phyloP scores from a whole-genome alignment of 225 moss, liverwort and hornwort genomes.

The Pleurozium schreberi region DNA sequence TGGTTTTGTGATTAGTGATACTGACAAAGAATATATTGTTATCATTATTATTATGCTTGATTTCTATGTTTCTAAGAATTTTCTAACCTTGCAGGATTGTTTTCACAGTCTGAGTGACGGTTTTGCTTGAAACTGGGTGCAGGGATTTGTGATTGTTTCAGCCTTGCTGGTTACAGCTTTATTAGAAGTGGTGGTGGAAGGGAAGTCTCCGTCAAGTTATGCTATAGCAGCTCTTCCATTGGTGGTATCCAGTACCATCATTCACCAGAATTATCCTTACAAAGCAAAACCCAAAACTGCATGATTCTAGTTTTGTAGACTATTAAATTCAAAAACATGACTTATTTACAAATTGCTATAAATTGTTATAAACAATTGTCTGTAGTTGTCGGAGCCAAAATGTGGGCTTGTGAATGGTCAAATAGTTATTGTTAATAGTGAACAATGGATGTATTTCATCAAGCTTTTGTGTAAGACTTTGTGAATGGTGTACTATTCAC shows the following conservation, averaged over 20 bases:
- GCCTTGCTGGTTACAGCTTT: constrained; percentile 86
- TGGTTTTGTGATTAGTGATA: not conserved
- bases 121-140: constrained; percentile 2
- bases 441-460: not conserved
- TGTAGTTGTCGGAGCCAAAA: too few relatives aligned
- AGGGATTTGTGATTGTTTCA: constrained; percentile 95
- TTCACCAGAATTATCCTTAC: constrained; percentile 75
- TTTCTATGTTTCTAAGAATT: not conserved
- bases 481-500: not conserved
- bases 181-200: constrained; percentile 72
- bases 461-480: not conserved
- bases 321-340: not conserved
- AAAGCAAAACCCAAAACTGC: constrained; percentile 40
- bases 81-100: not conserved
- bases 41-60: not conserved
- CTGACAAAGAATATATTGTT: not conserved
- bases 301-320: constrained; percentile 6
- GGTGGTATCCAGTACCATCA: constrained; percentile 80
- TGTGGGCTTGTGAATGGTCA: not conserved
- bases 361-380: not conserved
- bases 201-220: constrained; percentile 61
- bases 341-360: too few relatives aligned
- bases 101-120: not conserved
- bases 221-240: constrained; percentile 77
- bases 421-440: not conserved